A percentile compares a stretch with the other conserved stretches of the same genome.
Conservation (phyloP, 805 yeast genomes). For the Schwanniomyces yamadae region DNA sequence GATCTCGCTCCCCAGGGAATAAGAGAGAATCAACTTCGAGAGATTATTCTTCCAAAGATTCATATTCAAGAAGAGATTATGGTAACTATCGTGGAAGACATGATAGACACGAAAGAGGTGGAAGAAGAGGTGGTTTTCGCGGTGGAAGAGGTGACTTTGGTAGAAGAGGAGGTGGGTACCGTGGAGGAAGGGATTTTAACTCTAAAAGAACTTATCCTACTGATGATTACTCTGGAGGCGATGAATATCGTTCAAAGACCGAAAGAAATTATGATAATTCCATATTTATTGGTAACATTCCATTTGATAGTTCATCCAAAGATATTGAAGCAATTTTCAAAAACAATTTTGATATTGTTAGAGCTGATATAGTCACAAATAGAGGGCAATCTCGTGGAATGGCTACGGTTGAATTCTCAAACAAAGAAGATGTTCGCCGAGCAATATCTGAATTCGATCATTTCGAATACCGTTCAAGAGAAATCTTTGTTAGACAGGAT, state of each 20-base stretch:
- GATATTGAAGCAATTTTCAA: slow-evolving; percentile 61
- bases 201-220: slow-evolving; percentile 14
- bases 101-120: slow-evolving; percentile 8
- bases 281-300: slow-evolving; percentile 71
- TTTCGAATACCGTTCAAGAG: slow-evolving; percentile 65
- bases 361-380: slow-evolving; percentile 79
- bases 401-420: slow-evolving; percentile 85
- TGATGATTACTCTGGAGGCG: slow-evolving; percentile 8
- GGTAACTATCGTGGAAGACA: slow-evolving; percentile 26
- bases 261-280: slow-evolving; percentile 66
- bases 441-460: slow-evolving; percentile 75
- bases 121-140: slow-evolving; percentile 22
- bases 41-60: slow-evolving; percentile 31
- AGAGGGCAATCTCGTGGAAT: slow-evolving; percentile 83
- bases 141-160: slow-evolving; percentile 23
- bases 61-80: slow-evolving; percentile 28
- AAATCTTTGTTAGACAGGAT: slow-evolving; percentile 86
- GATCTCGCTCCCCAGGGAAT: slow-evolving; percentile 40
- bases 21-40: slow-evolving; percentile 12
- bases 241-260: slow-evolving; percentile 30
- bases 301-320: slow-evolving; percentile 59
- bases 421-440: slow-evolving; percentile 58
- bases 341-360: slow-evolving; percentile 51
- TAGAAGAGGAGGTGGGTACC: slow-evolving; percentile 19
- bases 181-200: slow-evolving; percentile 17